phyloP scores from a whole-genome alignment of 257 asterid species.

The Schizonepeta tenuifolia region DNA sequence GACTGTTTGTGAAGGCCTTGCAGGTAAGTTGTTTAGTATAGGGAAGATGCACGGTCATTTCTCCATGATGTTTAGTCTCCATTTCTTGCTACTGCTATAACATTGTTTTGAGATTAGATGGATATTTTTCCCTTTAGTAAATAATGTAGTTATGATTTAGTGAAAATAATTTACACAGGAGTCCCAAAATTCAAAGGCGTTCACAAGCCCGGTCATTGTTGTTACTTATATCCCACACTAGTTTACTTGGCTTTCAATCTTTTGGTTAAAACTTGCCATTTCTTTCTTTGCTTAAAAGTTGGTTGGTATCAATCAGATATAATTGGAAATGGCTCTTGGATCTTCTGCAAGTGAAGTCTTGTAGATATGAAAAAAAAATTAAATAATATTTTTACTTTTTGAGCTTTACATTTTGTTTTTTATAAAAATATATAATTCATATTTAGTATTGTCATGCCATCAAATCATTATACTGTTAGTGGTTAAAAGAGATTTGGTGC shows the following conservation, averaged over 20 bases:
- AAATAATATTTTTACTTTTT: too few species aligned
- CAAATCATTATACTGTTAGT: neutral
- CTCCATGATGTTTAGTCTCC: neutral
- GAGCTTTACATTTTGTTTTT: neutral
- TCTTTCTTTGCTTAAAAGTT: neutral
- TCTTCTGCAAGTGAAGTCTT: neutral
- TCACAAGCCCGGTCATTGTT: too few species aligned
- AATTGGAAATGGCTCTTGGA: neutral
- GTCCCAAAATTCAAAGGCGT: too few species aligned
- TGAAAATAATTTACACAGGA: neutral
- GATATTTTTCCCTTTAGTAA: neutral
- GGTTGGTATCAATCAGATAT: too few species aligned
- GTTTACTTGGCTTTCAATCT: neutral
- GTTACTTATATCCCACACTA: too few species aligned
- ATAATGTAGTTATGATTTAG: neutral
- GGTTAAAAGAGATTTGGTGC: neutral
- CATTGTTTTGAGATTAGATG: neutral
- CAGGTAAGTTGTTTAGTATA: slow-evolving; percentile 51
- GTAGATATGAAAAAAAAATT: too few species aligned
- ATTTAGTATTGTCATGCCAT: neutral
- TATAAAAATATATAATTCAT: too few species aligned
- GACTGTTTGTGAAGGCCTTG: slow-evolving; percentile 59
- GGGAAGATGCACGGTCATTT: neutral
- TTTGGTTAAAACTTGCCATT: too few species aligned
- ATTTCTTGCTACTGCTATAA: neutral